These are phyloP conservation scores for Salinomyces thailandicus DNA, from an alignment of 2,329 filamentous ascomycete species.

Conservation along the genomic window DNA sequence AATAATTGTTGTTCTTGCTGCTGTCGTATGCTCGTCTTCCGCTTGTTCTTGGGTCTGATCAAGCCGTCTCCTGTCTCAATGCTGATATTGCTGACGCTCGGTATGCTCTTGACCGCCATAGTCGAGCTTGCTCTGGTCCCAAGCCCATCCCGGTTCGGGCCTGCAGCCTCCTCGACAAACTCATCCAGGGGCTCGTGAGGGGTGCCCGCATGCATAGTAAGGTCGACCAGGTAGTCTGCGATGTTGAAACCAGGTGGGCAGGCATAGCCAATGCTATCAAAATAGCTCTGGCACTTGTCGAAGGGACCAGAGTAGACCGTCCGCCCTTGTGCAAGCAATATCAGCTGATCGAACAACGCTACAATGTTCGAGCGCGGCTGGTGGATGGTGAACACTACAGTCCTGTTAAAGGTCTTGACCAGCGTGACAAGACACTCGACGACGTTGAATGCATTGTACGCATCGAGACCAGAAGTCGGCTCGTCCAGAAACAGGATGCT, in stretches of 20 bases:
- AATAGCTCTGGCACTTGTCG: conserved; percentile 78
- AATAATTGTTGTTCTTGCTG: conserved; percentile 86
- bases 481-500: conserved; percentile 96
- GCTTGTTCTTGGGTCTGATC: conserved; percentile 56
- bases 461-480: conserved; percentile 89
- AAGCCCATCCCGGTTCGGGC: conserved; percentile 48
- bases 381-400: conserved; percentile 96
- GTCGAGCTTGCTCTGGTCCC: conserved; percentile 77
- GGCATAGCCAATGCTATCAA: conserved; percentile 80
- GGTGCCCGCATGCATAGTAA: conserved; percentile 87
- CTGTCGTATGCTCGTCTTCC: conserved; percentile 69
- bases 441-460: conserved; percentile 96
- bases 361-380: conserved; percentile 98
- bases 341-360: conserved; percentile 86
- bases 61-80: conserved; percentile 33
- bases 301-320: conserved; percentile 93
- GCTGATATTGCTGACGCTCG: conserved; percentile 69
- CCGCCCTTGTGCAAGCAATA: conserved; percentile 78
- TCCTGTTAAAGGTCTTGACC: conserved; percentile 92
- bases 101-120: conserved; percentile 78
- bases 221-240: conserved; percentile 90
- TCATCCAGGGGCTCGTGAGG: conserved; percentile 46
- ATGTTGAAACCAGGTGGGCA: conserved; percentile 98
- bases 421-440: conserved; percentile 90
- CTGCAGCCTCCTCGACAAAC: conserved; percentile 38